Conservation (phyloP, 2,329 filamentous ascomycete genomes). For the Fusarium continuum region DNA sequence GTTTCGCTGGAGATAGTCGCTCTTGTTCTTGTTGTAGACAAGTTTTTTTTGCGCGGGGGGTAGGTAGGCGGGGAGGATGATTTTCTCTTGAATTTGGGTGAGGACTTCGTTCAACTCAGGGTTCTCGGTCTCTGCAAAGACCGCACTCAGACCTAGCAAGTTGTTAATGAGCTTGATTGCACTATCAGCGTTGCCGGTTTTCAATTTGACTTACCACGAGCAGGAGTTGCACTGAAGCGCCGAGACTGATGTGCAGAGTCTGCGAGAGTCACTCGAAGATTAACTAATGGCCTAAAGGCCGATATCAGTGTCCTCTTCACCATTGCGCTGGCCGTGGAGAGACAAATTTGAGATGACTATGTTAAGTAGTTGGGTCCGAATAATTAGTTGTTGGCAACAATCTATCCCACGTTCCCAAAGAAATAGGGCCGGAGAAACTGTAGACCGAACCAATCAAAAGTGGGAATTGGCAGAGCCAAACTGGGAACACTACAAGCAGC, state of each 20-base stretch:
- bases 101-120: constrained; percentile 64
- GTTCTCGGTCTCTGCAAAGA: constrained; percentile 63
- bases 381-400: constrained; percentile 13
- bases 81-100: constrained; percentile 61
- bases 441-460: constrained; percentile 51
- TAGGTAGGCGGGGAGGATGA: constrained; percentile 71
- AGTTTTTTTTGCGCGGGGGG: constrained; percentile 61
- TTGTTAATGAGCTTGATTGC: constrained; percentile 17
- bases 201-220: constrained; percentile 40
- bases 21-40: constrained; percentile 59
- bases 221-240: constrained; percentile 46
- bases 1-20: constrained; percentile 60
- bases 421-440: constrained; percentile 45
- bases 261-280: constrained; percentile 21
- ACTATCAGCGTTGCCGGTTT: neutral
- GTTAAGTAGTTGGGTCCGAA: too few species aligned
- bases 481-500: constrained; percentile 28
- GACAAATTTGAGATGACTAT: constrained; percentile 16
- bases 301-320: constrained; percentile 38
- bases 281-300: constrained; percentile 40
- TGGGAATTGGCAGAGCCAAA: constrained; percentile 26
- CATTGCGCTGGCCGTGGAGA: constrained; percentile 18
- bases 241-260: constrained; percentile 16
- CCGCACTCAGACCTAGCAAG: constrained; percentile 46
- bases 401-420: constrained; percentile 15